Evolutionary conservation across 805 yeast species (phyloP).

Genomic region (Teunomyces atbi): DNA sequence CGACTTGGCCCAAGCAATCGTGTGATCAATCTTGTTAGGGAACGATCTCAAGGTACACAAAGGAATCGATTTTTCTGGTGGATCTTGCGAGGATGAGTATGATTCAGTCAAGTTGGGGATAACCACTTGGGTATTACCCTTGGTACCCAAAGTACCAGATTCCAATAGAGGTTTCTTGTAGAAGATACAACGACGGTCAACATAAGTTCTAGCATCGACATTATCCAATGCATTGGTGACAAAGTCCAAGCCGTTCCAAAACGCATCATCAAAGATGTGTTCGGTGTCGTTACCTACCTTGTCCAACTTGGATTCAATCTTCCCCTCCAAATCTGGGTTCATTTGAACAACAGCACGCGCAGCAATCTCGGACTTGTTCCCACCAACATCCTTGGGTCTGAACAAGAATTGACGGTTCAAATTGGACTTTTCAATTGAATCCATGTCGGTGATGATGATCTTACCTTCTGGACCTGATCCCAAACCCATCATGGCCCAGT

Average conservation of each 20-base stretch:
- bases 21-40: slow-evolving; percentile 98
- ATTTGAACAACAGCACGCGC: slow-evolving; percentile 77
- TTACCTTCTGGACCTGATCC: slow-evolving; percentile 90
- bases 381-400: slow-evolving; percentile 92
- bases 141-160: slow-evolving; percentile 97
- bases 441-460: slow-evolving; percentile 87
- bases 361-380: slow-evolving; percentile 86
- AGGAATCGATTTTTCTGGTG: slow-evolving; percentile 97
- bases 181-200: slow-evolving; percentile 94
- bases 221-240: slow-evolving; percentile 97
- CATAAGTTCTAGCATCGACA: slow-evolving; percentile 96
- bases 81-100: slow-evolving; percentile 94
- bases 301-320: slow-evolving; percentile 73
- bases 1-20: slow-evolving; percentile 98
- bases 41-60: slow-evolving; percentile 95
- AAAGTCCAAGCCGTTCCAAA: slow-evolving; percentile 82
- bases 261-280: slow-evolving; percentile 74
- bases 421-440: slow-evolving; percentile 92
- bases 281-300: slow-evolving; percentile 96
- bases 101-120: slow-evolving; percentile 93
- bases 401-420: slow-evolving; percentile 95
- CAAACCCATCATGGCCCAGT: slow-evolving; percentile 96
- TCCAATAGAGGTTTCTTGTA: slow-evolving; percentile 88
- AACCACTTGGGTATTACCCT: slow-evolving; percentile 96
- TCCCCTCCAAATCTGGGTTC: slow-evolving; percentile 81